Conservation (phyloP, 371 early-diverging fungal genomes). For the Haplosporangium sp. region DNA sequence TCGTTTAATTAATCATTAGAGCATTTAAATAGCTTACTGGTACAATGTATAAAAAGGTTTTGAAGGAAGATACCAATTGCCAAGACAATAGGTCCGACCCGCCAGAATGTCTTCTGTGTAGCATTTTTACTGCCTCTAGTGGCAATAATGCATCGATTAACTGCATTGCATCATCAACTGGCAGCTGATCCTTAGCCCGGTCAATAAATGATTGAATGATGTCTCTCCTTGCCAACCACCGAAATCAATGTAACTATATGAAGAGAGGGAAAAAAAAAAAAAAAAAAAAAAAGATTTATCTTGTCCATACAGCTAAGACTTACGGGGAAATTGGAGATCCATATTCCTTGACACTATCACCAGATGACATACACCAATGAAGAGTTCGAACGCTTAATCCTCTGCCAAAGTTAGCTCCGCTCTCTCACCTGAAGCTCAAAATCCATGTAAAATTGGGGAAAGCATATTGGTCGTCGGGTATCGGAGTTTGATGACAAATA, state of each 20-base stretch:
- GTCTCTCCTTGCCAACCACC: not conserved
- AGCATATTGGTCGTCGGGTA: not conserved
- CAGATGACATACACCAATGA: not conserved
- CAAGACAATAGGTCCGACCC: not conserved
- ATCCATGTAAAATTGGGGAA: conserved; percentile 1
- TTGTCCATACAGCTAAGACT: not conserved
- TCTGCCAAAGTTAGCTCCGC: not conserved
- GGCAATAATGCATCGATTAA: not conserved
- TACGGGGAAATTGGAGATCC: not conserved
- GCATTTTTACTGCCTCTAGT: not conserved
- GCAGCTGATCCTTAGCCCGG: not conserved
- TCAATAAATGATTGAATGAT: not conserved
- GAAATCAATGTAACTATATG: not conserved
- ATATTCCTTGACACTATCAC: not conserved
- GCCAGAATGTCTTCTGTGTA: not conserved
- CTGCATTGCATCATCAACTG: not conserved
- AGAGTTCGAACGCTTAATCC: not conserved
- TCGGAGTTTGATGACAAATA: not conserved
- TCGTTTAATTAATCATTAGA: no score
- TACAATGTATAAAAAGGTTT: not conserved
- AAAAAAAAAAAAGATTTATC: no score
- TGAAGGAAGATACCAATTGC: not conserved
- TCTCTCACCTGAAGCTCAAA: not conserved
- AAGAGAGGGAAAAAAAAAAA: no score
- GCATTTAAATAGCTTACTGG: no score